phyloP scores from a whole-genome alignment of 306 rosid species.

The Gastrolobium bilobum region DNA sequence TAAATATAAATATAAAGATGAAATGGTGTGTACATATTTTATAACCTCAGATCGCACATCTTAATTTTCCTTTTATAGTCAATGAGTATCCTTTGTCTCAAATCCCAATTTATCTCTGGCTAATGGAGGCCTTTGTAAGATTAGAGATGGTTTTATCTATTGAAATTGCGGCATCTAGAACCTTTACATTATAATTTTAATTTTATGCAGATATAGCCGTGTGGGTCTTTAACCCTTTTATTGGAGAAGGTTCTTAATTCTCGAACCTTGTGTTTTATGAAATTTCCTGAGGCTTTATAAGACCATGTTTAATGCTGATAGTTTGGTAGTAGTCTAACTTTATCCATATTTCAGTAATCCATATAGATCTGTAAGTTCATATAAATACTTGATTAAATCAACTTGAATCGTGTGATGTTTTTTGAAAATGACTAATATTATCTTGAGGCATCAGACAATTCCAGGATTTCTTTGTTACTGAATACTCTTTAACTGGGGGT shows the following conservation, averaged over 20 bases:
- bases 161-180: neutral
- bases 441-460: neutral
- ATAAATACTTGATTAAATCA: neutral
- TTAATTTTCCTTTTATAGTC: neutral
- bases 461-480: neutral
- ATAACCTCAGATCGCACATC: neutral
- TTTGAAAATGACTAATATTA: constrained; percentile 3
- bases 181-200: neutral
- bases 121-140: neutral
- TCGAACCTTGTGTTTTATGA: constrained; percentile 3
- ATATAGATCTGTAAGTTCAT: neutral
- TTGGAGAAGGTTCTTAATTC: neutral
- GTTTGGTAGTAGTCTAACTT: constrained; percentile 25
- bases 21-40: neutral
- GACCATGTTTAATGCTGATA: constrained; percentile 23
- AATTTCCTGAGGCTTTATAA: constrained; percentile 18
- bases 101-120: neutral
- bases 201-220: neutral
- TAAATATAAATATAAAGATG: constrained; percentile 4
- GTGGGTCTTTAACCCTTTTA: neutral
- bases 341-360: neutral
- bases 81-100: neutral
- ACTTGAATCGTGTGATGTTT: too few relatives aligned
- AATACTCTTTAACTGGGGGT: neutral
- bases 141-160: neutral